These are phyloP conservation scores for Kalmusia sp. DNA, from an alignment of 2,329 filamentous ascomycete species.

Conservation along the genomic window DNA sequence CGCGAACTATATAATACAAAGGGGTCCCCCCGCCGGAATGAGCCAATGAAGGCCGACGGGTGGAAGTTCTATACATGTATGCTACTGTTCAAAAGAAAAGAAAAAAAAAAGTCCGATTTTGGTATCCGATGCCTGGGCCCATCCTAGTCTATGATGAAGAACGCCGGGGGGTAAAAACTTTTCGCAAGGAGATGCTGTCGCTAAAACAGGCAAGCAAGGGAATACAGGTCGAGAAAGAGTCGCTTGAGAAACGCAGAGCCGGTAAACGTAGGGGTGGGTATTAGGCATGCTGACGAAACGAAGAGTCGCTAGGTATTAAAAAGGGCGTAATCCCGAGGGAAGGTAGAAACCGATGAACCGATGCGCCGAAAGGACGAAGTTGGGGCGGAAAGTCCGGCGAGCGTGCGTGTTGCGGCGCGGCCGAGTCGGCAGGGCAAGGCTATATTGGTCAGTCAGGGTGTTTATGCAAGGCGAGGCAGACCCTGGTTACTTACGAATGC, in stretches of 20 bases:
- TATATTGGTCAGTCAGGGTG: constrained; percentile 36
- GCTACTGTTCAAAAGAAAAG: constrained; percentile 26
- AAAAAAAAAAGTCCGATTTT: constrained; percentile 43
- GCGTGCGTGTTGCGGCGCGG: constrained; percentile 14
- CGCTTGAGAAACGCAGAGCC: constrained; percentile 34
- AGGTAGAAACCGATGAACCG: constrained; percentile 20
- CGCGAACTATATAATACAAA: constrained; percentile 43
- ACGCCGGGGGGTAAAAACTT: constrained; percentile 44
- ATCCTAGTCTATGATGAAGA: constrained; percentile 46
- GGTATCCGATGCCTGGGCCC: constrained; percentile 50
- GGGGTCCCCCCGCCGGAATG: constrained; percentile 33
- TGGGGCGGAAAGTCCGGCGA: constrained; percentile 10
- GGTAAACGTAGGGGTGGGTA: constrained; percentile 43
- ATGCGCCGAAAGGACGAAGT: constrained; percentile 21
- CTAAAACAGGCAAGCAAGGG: constrained; percentile 31
- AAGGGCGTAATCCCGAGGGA: constrained; percentile 40
- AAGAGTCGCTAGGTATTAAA: constrained; percentile 47
- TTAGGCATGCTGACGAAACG: constrained; percentile 45
- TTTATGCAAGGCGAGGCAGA: constrained; percentile 35
- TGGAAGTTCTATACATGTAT: constrained; percentile 44
- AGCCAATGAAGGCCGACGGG: constrained; percentile 43
- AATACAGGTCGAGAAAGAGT: constrained; percentile 33
- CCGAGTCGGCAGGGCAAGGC: constrained; percentile 27
- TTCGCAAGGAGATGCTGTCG: constrained; percentile 45
- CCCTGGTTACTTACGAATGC: constrained; percentile 42